These are phyloP conservation scores for Aspergillus ostianus DNA, from an alignment of 495 filamentous ascomycete genomes.

Conservation along the genomic window DNA sequence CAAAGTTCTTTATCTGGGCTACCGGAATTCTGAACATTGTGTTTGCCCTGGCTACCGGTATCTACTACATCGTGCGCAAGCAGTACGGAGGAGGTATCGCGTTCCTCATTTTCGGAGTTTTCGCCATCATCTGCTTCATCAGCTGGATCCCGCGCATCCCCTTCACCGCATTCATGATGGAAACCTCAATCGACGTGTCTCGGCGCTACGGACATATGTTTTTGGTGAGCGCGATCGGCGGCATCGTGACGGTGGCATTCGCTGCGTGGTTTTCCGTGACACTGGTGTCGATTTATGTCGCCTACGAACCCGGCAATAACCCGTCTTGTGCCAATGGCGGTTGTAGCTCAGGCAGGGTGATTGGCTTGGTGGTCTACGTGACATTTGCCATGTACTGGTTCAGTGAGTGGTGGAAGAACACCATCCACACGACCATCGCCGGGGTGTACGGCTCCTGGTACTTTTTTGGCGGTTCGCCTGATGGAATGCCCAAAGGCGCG, in stretches of 20 bases:
- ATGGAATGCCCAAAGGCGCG: conserved; percentile 65
- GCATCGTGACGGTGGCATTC: conserved; percentile 69
- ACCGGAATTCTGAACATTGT: conserved; percentile 70
- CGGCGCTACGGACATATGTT: conserved; percentile 83
- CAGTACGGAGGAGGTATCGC: conserved; percentile 83
- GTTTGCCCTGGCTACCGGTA: conserved; percentile 64
- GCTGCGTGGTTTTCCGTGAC: conserved; percentile 64
- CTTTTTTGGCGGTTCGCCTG: conserved; percentile 64
- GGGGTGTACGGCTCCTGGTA: conserved; percentile 95
- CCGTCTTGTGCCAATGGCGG: conserved; percentile 63
- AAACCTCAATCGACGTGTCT: conserved; percentile 82
- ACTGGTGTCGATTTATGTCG: conserved; percentile 68
- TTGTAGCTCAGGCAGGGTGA: conserved; percentile 75
- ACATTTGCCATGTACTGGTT: conserved; percentile 94
- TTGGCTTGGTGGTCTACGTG: conserved; percentile 79
- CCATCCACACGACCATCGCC: conserved; percentile 80
- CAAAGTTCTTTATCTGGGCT: conserved; percentile 88
- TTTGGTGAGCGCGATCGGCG: conserved; percentile 76
- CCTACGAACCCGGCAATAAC: conserved; percentile 66
- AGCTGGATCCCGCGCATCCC: conserved; percentile 86
- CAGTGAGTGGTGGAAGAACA: conserved; percentile 88
- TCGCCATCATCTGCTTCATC: conserved; percentile 77
- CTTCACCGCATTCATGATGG: conserved; percentile 85
- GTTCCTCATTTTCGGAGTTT: conserved; percentile 76
- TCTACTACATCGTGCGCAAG: conserved; percentile 62